phyloP scores from a whole-genome alignment of 139 green algal species.

The Volvox africanus region DNA sequence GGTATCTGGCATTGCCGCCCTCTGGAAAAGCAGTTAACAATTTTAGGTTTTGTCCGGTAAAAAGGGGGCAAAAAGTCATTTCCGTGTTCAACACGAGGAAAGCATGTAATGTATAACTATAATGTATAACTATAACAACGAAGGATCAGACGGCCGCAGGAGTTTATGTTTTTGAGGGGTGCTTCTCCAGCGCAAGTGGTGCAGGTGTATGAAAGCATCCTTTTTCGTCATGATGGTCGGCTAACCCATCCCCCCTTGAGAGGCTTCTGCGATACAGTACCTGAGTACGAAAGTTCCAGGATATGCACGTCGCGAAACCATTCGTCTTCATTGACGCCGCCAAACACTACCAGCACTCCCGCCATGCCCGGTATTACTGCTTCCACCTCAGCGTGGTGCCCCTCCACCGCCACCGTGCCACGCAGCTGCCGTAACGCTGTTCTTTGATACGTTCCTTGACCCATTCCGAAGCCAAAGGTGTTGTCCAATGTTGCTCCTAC shows the following conservation, averaged over 20 bases:
- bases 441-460: no score
- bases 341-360: slow-evolving; percentile 57
- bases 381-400: slow-evolving; percentile 18
- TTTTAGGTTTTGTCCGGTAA: no score
- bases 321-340: slow-evolving; percentile 46
- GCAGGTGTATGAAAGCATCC: neutral
- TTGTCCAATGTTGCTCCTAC: no score
- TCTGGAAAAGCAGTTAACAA: neutral
- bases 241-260: no score
- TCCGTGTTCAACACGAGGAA: no score
- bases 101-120: no score
- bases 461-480: no score
- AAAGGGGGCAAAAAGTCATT: no score
- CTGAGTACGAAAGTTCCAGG: slow-evolving; percentile 44
- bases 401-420: neutral
- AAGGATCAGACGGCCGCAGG: no score
- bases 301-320: slow-evolving; percentile 59
- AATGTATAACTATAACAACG: no score
- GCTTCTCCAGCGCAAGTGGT: no score
- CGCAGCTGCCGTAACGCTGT: neutral
- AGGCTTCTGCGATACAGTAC: neutral
- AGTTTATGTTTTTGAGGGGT: no score
- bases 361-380: slow-evolving; percentile 36
- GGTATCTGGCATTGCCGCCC: neutral
- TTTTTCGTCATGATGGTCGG: neutral